These are phyloP conservation scores for Bassia scoparia DNA, from an alignment of 148 eudicot species.

Conservation along the genomic window DNA sequence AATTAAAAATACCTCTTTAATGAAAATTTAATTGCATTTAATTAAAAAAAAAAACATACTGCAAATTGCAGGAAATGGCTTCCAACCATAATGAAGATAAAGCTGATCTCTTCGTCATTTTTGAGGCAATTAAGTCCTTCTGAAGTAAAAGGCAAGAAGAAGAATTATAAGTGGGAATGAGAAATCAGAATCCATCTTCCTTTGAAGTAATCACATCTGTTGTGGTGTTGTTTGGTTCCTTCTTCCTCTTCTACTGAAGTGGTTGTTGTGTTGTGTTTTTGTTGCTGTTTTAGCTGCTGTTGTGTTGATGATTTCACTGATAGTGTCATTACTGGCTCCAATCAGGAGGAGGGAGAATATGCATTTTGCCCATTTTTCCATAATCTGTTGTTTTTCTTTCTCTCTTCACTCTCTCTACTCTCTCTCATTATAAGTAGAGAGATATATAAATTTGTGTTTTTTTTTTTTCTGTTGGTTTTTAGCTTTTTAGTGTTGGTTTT, in stretches of 20 bases:
- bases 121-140: constrained; percentile 45
- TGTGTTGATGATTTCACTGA: background rate
- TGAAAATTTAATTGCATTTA: background rate
- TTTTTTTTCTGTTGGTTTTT: too few species aligned
- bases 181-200: constrained; percentile 52
- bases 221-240: background rate
- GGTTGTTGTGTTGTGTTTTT: background rate
- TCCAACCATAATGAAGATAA: constrained; percentile 50
- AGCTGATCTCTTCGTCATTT: constrained; percentile 47
- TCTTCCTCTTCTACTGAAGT: background rate
- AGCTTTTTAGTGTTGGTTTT: too few species aligned
- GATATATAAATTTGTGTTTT: too few species aligned
- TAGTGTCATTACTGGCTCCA: background rate
- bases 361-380: constrained; percentile 13
- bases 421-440: too few species aligned
- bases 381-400: constrained; percentile 1
- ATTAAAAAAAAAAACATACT: constrained; percentile 36
- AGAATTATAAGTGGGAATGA: constrained; percentile 41
- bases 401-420: background rate
- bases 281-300: background rate
- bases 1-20: too few species aligned
- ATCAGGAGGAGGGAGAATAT: constrained; percentile 13
- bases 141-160: constrained; percentile 45
- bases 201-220: constrained; percentile 45
- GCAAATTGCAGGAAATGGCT: constrained; percentile 44